These are phyloP conservation scores for Sherardia arvensis DNA, from an alignment of 257 asterid species.

Conservation along the genomic window DNA sequence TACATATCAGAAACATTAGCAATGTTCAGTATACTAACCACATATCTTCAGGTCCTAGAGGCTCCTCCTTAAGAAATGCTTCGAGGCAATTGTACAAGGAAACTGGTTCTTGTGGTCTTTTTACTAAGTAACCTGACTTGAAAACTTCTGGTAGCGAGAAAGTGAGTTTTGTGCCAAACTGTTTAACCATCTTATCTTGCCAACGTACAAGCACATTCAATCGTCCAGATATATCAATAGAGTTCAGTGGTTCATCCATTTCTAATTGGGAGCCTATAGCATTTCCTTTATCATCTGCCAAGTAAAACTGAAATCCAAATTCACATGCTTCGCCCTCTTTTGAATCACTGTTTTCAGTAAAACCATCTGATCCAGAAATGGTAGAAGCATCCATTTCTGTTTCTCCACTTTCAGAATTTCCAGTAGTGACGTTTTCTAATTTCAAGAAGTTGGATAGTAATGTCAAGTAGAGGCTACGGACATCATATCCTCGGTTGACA, in stretches of 20 bases:
- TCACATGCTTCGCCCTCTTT: slow-evolving; percentile 30
- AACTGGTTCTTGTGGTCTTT: slow-evolving; percentile 69
- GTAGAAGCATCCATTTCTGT: slow-evolving; percentile 23
- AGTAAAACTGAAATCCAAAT: slow-evolving; percentile 46
- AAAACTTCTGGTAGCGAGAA: slow-evolving; percentile 69
- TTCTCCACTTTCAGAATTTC: slow-evolving; percentile 26
- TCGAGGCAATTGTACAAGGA: slow-evolving; percentile 88
- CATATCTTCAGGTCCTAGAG: slow-evolving; percentile 99
- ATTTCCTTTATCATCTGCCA: slow-evolving; percentile 57
- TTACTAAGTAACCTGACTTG: slow-evolving; percentile 51
- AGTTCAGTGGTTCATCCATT: slow-evolving; percentile 44
- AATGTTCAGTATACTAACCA: slow-evolving; percentile 54
- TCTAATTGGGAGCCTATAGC: slow-evolving; percentile 37
- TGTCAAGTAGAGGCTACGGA: slow-evolving; percentile 40
- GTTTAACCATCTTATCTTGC: slow-evolving; percentile 53
- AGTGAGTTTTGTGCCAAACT: slow-evolving; percentile 36
- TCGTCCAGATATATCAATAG: slow-evolving; percentile 32
- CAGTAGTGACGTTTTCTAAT: slow-evolving; percentile 27
- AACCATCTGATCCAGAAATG: slow-evolving; percentile 26
- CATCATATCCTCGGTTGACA: slow-evolving; percentile 52
- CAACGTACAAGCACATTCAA: slow-evolving; percentile 61
- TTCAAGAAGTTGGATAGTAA: slow-evolving; percentile 51
- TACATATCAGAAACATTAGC: neutral
- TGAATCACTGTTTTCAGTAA: slow-evolving; percentile 26
- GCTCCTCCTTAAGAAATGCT: slow-evolving; percentile 96